Percentiles rank a stretch among this genome's conserved stretches.
These are phyloP conservation scores for Cytidiella melzeri DNA, from an alignment of 768 basidiomycete genomes.

Conservation along the genomic window DNA sequence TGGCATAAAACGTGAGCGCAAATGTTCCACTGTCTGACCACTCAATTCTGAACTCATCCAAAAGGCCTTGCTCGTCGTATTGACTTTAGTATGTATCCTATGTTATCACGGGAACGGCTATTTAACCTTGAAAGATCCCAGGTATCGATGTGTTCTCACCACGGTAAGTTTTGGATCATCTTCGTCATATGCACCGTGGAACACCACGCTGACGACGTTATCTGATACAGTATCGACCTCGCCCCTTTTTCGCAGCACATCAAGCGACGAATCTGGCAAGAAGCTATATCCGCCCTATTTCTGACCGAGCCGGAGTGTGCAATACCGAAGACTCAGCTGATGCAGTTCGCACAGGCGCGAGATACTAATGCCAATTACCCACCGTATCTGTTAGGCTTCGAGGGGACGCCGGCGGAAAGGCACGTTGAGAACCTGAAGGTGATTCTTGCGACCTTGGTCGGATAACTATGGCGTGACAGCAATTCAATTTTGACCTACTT, in stretches of 20 bases:
- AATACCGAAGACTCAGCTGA: conserved; percentile 52
- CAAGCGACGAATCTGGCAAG: conserved; percentile 74
- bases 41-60: background rate
- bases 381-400: conserved; percentile 63
- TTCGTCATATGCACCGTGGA: background rate
- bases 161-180: conserved; percentile 32
- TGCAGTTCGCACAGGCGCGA: conserved; percentile 53
- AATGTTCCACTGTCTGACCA: background rate
- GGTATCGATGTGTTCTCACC: conserved; percentile 82
- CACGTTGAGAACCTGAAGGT: conserved; percentile 80
- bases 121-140: conserved; percentile 20
- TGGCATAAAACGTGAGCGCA: conserved; percentile 52
- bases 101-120: background rate
- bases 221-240: conserved; percentile 44
- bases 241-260: conserved; percentile 53
- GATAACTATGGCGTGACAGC: background rate
- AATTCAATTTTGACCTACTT: background rate
- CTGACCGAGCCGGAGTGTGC: conserved; percentile 52
- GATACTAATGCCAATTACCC: conserved; percentile 45
- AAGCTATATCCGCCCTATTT: conserved; percentile 60
- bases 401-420: conserved; percentile 59
- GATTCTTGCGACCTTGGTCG: background rate
- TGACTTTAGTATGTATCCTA: conserved; percentile 60
- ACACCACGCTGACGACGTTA: background rate
- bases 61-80: conserved; percentile 55